These are phyloP conservation scores for Protomyces pachydermus DNA, from an alignment of 1,139 yeast species.

Conservation along the genomic window DNA sequence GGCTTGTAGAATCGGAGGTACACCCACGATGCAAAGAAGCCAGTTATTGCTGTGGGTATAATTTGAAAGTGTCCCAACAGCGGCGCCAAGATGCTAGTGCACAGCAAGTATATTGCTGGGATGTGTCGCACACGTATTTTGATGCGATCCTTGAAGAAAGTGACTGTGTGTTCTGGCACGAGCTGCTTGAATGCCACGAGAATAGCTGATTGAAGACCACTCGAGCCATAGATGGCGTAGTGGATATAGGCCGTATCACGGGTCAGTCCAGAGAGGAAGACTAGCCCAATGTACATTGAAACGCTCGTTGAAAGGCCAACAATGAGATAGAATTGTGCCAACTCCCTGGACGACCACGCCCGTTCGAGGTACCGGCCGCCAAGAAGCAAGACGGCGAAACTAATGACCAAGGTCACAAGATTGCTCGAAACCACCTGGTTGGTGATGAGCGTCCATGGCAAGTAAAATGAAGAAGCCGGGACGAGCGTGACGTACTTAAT, in stretches of 20 bases:
- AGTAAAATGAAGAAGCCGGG: constrained; percentile 55
- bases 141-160: constrained; percentile 57
- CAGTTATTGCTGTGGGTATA: constrained; percentile 58
- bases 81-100: constrained; percentile 42
- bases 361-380: constrained; percentile 53
- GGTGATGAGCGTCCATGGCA: constrained; percentile 71
- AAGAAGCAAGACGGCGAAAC: constrained; percentile 49
- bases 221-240: constrained; percentile 60
- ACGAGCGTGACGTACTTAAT: constrained; percentile 53
- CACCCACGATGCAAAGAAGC: constrained; percentile 65
- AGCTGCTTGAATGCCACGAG: constrained; percentile 82
- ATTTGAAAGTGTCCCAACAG: constrained; percentile 30
- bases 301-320: constrained; percentile 60
- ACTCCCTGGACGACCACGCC: constrained; percentile 57
- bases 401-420: constrained; percentile 47
- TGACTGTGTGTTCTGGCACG: constrained; percentile 80
- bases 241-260: constrained; percentile 23
- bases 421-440: constrained; percentile 68
- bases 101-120: constrained; percentile 56
- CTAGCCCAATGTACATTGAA: constrained; percentile 45
- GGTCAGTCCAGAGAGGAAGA: constrained; percentile 38
- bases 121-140: constrained; percentile 64
- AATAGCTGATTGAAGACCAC: constrained; percentile 66
- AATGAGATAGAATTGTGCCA: constrained; percentile 54
- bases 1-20: constrained; percentile 73